Base-by-base conservation (phyloP, 1,284 basidiomycete genomes). In the Fomitopsis betulina region DNA sequence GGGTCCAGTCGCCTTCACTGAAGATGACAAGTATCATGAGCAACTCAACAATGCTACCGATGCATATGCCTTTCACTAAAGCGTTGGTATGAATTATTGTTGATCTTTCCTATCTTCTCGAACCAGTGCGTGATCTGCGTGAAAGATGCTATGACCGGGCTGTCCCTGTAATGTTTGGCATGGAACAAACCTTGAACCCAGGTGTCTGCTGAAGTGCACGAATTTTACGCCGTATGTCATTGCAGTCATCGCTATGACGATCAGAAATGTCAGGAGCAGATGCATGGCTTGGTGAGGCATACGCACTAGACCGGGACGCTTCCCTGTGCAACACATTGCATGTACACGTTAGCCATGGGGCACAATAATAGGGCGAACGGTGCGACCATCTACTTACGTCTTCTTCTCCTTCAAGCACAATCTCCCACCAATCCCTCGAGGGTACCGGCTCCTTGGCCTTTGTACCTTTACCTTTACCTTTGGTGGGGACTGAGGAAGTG, bases 161-260 rank as follows among this genome's bases (percentile, higher is more conserved):
- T 30, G 27, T 30, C 27, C 27, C 8, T 30, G 27, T 4, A 30
- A 8, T 30, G 5, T 4, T 30, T 54, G 4, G 27, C 25, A 30
- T 55, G 30, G 12, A 15, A 47, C 64, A 30, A 57, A 76, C 78
- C 72, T 80, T 81, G 67, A 73, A 81, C 8, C 67, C 71, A 0
- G 77, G 76, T 8, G 71, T 70, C 67, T 77, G 75, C 63, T 70
- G 71, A 43, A 81, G 63, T 4, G 68, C 59, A 15, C 73, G 69
- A 42, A 80, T 81, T 69, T 80, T 81, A 50, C 78, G 72, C 33
- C 78, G 70, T 53, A 81, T 70, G 19, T 80, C 79, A 53, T 75
- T 78, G 60, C 77, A 80, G 62, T 78, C 74, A 60, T 80, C 78
- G 58, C 77, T 79, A 60, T 43, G 54, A 54, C 13, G 39, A 30